Base-by-base conservation (phyloP, 139 green algal genomes). In the Raphidocelis subcapitata region DNA sequence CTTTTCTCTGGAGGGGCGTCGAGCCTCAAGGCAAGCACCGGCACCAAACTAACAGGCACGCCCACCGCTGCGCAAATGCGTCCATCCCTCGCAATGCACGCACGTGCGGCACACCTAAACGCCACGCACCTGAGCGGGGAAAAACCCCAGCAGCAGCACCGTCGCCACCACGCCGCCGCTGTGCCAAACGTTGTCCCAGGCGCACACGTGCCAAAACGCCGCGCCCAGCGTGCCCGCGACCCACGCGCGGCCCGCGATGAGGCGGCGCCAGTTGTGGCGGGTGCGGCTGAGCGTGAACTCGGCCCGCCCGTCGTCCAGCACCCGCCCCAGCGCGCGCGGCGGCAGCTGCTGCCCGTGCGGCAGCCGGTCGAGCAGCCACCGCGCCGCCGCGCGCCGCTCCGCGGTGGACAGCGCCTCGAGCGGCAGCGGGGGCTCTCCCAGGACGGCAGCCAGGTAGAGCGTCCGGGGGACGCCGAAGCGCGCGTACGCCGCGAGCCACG, bases 201-300 rank as follows among this genome's bases (percentile, higher is more conserved):
- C 54, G 70, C 70, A 77, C 47, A 77, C 59, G 70, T 77, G 70
- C 31, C n/a, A 3, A 23, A 77, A 70, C 3, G 33, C 61, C 23
- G 46, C 61, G 16, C 32, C 31, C 20, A 56, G 41, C 41, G 41
- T 49, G 8, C 41, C 60, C 14, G 70, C 59, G 15, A 46, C 70
- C 44, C 36, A n/a, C 21, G 61, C 49, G 0, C 62, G 32, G 44
- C 63, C 44, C 46, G 62, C 46, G 14, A 70, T 69, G 20, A 77
- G 47, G 20, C 70, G 61, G 47, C 72, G 64, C 79, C 79, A 84
- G 79, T 84, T 84, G 54, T 66, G 55, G 54, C 76, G 61, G 12
- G 79, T 84, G 54, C 73, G 72, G 63, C 44, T 69, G 10, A 84
- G 73, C 14, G 63, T 77, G 46, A 80, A 84, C 57, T 84, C 79